Percentiles rank a stretch among this genome's conserved stretches.
phyloP scores from a whole-genome alignment of 2,329 filamentous ascomycete species.

The Fusarium pseudograminearum region DNA sequence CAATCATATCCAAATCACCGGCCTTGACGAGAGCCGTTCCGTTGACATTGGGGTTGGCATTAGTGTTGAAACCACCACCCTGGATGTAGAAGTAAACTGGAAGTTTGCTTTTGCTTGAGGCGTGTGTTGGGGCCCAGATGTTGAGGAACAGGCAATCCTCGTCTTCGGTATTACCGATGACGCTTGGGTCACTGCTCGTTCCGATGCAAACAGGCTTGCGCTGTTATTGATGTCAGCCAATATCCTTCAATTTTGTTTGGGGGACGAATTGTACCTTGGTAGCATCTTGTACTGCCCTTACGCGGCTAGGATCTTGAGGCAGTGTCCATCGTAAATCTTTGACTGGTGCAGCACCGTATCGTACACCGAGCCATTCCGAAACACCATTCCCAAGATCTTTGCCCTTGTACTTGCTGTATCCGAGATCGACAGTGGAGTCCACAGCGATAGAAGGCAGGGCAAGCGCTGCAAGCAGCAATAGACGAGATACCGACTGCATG shows the following conservation, averaged over 20 bases:
- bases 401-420: constrained; percentile 76
- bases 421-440: constrained; percentile 65
- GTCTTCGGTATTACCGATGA: constrained; percentile 49
- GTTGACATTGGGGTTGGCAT: constrained; percentile 66
- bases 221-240: constrained; percentile 29
- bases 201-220: constrained; percentile 49
- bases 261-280: constrained; percentile 58
- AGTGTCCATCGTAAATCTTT: constrained; percentile 74
- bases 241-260: rapidly evolving
- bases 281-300: constrained; percentile 63
- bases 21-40: constrained; percentile 68
- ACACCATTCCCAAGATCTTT: constrained; percentile 66
- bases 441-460: constrained; percentile 27
- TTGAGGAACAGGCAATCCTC: constrained; percentile 80
- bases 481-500: constrained; percentile 7
- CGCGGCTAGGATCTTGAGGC: constrained; percentile 70
- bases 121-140: constrained; percentile 69
- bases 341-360: constrained; percentile 77
- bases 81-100: constrained; percentile 73
- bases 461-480: constrained; percentile 14
- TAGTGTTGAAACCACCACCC: constrained; percentile 70
- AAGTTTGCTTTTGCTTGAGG: constrained; percentile 62
- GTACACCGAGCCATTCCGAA: constrained; percentile 79
- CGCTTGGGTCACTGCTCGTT: constrained; percentile 42
- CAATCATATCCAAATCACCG: constrained; percentile 71